phyloP scores from a whole-genome alignment of 1,284 basidiomycete genomes.

The Xerocomus amazonicus region DNA sequence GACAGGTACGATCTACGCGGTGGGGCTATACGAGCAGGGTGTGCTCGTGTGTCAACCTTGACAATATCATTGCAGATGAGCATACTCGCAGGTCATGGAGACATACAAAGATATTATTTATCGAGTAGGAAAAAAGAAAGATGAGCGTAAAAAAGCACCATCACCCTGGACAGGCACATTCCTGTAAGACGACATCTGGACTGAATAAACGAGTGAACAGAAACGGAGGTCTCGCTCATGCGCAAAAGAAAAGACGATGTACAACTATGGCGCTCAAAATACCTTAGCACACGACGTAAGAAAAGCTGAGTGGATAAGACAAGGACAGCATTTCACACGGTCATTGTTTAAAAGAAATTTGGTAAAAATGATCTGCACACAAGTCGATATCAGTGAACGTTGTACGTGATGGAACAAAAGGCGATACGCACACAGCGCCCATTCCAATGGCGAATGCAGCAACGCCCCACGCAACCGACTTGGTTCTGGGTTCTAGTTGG shows the following conservation, averaged over 20 bases:
- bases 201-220: neutral
- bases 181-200: constrained; percentile 5
- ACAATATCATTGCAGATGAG: neutral
- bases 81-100: neutral
- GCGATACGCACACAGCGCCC: constrained; percentile 57
- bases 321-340: constrained; percentile 8
- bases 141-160: neutral
- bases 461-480: constrained; percentile 71
- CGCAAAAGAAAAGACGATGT: constrained; percentile 9
- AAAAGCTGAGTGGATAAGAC: constrained; percentile 5
- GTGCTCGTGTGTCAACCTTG: constrained; percentile 31
- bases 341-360: constrained; percentile 38
- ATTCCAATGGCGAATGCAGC: constrained; percentile 71
- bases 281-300: constrained; percentile 17
- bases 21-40: constrained; percentile 57
- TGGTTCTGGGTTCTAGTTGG: constrained; percentile 57
- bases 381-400: constrained; percentile 1
- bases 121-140: constrained; percentile 5
- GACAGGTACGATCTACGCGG: constrained; percentile 47
- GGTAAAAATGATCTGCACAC: constrained; percentile 39
- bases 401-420: neutral
- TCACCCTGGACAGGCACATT: constrained; percentile 3
- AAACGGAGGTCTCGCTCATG: constrained; percentile 20
- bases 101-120: constrained; percentile 19
- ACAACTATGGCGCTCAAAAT: constrained; percentile 21